phyloP scores from a whole-genome alignment of 257 asterid species.

The Petunia axillaris region DNA sequence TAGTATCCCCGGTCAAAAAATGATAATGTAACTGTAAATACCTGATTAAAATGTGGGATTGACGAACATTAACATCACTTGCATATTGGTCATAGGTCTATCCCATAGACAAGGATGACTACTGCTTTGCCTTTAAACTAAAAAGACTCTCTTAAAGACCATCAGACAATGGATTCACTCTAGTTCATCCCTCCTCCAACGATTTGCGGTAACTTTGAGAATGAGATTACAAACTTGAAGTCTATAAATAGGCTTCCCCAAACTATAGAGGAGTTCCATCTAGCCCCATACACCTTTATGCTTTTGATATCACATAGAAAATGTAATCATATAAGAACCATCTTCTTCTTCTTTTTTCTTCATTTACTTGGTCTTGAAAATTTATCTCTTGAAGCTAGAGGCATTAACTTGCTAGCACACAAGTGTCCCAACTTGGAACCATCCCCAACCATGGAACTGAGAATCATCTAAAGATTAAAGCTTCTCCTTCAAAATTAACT shows the following conservation, averaged over 20 bases:
- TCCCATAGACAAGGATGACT: background rate
- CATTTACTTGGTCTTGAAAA: background rate
- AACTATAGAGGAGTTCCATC: background rate
- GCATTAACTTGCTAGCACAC: background rate
- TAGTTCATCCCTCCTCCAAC: background rate
- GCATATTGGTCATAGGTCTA: background rate
- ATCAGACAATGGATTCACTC: conserved; percentile 10
- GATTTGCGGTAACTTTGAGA: conserved; percentile 10
- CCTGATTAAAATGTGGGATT: background rate
- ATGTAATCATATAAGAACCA: background rate
- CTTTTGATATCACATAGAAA: background rate
- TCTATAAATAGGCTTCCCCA: background rate
- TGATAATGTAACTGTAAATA: background rate
- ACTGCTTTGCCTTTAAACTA: background rate
- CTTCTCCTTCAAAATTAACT: background rate
- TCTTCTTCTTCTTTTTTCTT: background rate
- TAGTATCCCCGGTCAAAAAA: background rate
- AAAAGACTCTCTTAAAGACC: conserved; percentile 14
- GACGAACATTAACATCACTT: background rate
- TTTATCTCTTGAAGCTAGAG: background rate
- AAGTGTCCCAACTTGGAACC: background rate
- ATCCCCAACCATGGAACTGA: background rate
- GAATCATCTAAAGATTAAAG: conserved; percentile 3
- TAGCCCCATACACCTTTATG: background rate
- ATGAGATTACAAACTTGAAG: background rate